Evolutionary conservation across 805 yeast species (phyloP), one percentile per base, ranked within the genome.

Genomic region (Monosporozyma aerobia): DNA sequence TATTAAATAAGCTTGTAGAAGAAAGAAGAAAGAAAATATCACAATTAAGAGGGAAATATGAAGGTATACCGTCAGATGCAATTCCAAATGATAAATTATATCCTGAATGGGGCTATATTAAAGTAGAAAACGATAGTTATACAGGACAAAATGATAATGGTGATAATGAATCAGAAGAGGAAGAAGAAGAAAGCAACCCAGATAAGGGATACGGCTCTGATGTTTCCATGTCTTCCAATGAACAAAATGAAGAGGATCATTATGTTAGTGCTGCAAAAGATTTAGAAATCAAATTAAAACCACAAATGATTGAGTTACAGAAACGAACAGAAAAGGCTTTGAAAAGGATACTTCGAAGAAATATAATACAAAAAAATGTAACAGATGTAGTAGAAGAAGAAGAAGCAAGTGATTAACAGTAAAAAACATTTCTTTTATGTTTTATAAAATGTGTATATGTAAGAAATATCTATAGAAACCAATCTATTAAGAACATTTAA

Each of bases 261-360:
- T 45, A 49, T 47, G 44, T 41, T 57, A 37, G 25, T n/a, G 63
- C 61, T 6, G 64, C 68, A 6, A 63, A 67, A 63, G 77, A 69
- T 62, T 59, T 73, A 63, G 71, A 64, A 55, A 59, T 69, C 16
- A 76, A 72, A 53, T 54, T 80, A 8, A 62, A 68, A 35, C 69
- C 66, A 0, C 70, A 72, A 40, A 49, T 77, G 48, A 69, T 70
- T 11, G 57, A 66, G 4, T 57, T 78, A n/a, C 67, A 72, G 1
- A 64, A 67, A 27, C 62, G 69, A 48, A 80, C 83, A 0, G 73
- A 78, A 45, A 63, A 61, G n/a, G 72, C 71, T 1, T 67, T 79
- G 1, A 65, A 66, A 13, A 56, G 63, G 16, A 47, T 73, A 6
- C 72, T 77, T 19, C 69, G 75, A 53, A 73, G 72, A 46, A 62